Conservation (phyloP, 305 asterid genomes). For the Fraxinus dipetala region DNA sequence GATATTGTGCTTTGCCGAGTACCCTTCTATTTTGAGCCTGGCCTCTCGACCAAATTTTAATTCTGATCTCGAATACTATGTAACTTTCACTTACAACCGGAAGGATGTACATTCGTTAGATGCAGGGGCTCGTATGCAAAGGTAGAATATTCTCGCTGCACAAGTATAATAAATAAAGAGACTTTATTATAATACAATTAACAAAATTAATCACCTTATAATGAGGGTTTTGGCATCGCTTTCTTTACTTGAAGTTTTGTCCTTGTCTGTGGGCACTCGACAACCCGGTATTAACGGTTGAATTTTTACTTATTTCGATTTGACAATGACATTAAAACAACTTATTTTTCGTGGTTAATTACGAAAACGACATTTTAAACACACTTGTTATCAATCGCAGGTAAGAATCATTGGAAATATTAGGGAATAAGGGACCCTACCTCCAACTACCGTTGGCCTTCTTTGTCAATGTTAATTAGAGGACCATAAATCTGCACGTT, state of each 20-base stretch:
- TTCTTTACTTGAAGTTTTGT: conserved; percentile 27
- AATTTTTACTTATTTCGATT: neutral
- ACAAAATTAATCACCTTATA: neutral
- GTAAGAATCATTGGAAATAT: neutral
- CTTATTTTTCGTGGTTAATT: neutral
- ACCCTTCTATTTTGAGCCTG: neutral
- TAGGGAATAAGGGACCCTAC: neutral
- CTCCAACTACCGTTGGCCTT: conserved; percentile 8
- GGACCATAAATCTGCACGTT: conserved; percentile 33
- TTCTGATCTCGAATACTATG: neutral
- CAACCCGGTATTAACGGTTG: conserved; percentile 20
- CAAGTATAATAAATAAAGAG: neutral
- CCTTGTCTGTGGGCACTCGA: conserved; percentile 18
- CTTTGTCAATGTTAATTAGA: neutral
- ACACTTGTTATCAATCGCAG: neutral
- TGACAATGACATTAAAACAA: neutral
- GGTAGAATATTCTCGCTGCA: neutral
- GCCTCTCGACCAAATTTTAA: neutral
- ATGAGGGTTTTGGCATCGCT: neutral
- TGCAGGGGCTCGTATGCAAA: conserved; percentile 26
- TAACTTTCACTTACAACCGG: neutral
- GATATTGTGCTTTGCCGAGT: neutral
- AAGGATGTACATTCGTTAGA: conserved; percentile 14
- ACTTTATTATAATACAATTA: neutral
- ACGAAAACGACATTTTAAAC: neutral